Evolutionary conservation across 2,329 filamentous ascomycete species (phyloP).

Genomic region (Stagonosporopsis cucurbitacearum): DNA sequence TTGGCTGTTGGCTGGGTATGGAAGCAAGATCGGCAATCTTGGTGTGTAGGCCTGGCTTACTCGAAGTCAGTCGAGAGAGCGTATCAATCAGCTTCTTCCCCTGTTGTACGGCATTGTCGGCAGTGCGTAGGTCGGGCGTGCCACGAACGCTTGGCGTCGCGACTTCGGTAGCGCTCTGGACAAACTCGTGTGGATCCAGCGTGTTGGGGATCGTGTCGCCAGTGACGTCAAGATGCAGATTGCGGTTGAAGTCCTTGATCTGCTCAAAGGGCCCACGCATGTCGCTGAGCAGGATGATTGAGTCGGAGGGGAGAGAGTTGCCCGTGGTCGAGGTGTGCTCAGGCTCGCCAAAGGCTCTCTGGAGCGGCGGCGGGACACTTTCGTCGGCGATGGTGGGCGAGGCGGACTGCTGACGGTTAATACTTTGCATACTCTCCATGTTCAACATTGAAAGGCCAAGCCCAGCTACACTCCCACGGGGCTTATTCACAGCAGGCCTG

Average conservation of each 20-base stretch:
- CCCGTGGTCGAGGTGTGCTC: constrained; percentile 25
- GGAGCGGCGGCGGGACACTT: constrained; percentile 21
- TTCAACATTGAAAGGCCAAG: constrained; percentile 46
- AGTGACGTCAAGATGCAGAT: constrained; percentile 40
- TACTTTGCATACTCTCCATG: constrained; percentile 27
- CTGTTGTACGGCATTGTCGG: constrained; percentile 47
- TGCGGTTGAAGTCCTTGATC: constrained; percentile 39
- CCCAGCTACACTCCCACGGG: constrained; percentile 34
- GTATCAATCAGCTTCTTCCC: constrained; percentile 43
- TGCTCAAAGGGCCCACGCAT: constrained; percentile 33
- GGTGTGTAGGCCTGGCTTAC: constrained; percentile 23
- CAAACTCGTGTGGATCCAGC: constrained; percentile 49
- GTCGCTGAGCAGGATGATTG: constrained; percentile 21
- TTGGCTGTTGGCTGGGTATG: constrained; percentile 29
- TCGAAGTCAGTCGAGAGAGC: constrained; percentile 35
- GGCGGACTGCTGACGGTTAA: constrained; percentile 39
- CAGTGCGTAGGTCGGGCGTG: constrained; percentile 49
- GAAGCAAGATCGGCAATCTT: constrained; percentile 27
- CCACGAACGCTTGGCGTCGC: constrained; percentile 54
- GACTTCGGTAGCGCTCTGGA: constrained; percentile 56
- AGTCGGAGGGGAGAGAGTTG: constrained; percentile 29
- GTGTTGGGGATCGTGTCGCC: constrained; percentile 48
- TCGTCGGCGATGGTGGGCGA: constrained; percentile 41
- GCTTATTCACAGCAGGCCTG: constrained; percentile 30
- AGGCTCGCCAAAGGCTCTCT: constrained; percentile 26